A percentile compares a stretch with the other conserved stretches of the same genome.
phyloP scores from a whole-genome alignment of 2,329 filamentous ascomycete genomes.

The Fusarium nelsonii region DNA sequence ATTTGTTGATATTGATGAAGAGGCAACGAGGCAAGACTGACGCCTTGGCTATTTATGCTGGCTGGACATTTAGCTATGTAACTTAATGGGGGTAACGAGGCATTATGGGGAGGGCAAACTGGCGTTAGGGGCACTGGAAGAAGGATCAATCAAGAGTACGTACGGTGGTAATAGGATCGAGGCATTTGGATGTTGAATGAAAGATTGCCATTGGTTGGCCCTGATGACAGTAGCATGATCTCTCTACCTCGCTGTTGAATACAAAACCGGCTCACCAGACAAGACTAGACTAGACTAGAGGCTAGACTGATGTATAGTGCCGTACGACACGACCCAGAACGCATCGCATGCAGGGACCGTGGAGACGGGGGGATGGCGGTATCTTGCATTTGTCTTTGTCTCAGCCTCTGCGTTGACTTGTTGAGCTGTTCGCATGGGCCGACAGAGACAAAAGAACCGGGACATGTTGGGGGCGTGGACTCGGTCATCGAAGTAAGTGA shows the following conservation, averaged over 20 bases:
- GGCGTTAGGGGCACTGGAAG: slow-evolving; percentile 26
- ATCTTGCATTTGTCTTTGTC: neutral
- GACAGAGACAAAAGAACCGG: neutral
- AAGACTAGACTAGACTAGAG: neutral
- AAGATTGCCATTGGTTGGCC: slow-evolving; percentile 17
- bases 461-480: neutral
- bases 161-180: slow-evolving; percentile 14
- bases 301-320: neutral
- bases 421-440: neutral
- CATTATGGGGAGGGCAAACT: slow-evolving; percentile 3
- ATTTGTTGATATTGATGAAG: slow-evolving; percentile 9
- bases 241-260: neutral
- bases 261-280: slow-evolving; percentile 2
- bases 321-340: neutral
- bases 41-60: neutral
- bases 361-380: neutral
- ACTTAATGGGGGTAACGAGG: slow-evolving; percentile 3
- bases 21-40: neutral
- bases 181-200: slow-evolving; percentile 6
- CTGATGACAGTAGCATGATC: neutral
- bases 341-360: slow-evolving; percentile 11
- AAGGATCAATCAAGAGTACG: slow-evolving; percentile 9
- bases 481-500: neutral
- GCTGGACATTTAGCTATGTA: neutral
- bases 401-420: neutral